Base-by-base conservation (phyloP, 805 yeast genomes). In the Saturnispora galanensis region DNA sequence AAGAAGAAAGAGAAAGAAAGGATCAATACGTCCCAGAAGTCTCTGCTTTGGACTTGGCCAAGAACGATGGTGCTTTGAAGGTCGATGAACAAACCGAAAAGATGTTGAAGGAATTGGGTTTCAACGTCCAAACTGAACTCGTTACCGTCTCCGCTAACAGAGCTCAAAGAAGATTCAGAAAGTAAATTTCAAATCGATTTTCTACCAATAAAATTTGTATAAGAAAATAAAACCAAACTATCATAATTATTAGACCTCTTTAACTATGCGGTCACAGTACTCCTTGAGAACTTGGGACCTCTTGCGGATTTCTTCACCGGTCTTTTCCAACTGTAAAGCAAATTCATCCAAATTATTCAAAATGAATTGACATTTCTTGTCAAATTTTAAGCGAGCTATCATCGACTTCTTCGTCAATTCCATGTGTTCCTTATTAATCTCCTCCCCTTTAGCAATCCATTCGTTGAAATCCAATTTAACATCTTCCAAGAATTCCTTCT, bases 1-100 rank as follows among this genome's bases (percentile, higher is more conserved):
- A 93, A 80, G 99, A 93, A 79, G 99, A 93, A 84, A 90, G 98
- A 83, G 99, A 93, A 81, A 86, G 98, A 79, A 93, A 94, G 79
- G 97, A 93, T 77, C 98, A 93, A 79, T 93, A 89, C 77, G 98
- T 94, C 67, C 99, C 99, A 76, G 97, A 89, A 73, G 95, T 89
- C 68, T 94, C 98, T 69, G 98, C 98, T 73, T 86, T 93, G 71
- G 97, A 93, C 78, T 84, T 93, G 69, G 81, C 94, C 61, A 86
- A 85, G 83, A 81, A 93, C 70, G 87, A 88, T 76, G 88, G 88
- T 70, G 93, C 84, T 68, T 85, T 93, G 72, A 89, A 86, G 76
- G 95, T 90, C 69, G 98, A 90, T 74, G 77, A 84, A 69, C 96
- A 88, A 76, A 90, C 97, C 66, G 87, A 87, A 68, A 93, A 84